Evolutionary conservation across 345 rosid species (phyloP), one percentile per base, ranked within the genome.

Genomic region (Heritiera fomes): DNA sequence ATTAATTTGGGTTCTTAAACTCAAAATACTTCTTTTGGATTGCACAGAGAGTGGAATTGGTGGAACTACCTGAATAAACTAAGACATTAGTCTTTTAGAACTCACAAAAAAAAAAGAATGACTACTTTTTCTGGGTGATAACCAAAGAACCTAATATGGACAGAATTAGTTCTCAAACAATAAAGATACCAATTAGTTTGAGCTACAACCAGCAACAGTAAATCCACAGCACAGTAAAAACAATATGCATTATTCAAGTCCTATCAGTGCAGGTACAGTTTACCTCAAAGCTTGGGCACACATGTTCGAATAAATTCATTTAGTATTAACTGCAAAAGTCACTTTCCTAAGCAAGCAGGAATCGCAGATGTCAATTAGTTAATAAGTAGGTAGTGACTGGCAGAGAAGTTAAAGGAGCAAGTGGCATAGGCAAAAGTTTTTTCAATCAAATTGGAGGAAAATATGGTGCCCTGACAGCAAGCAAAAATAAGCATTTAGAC

Each of bases 401-500:
- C 18, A 49, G 32, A 68, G 63, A 63, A 65, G 49, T 40, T 52
- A 65, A 38, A 15, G 45, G 20, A 52, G 8, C 10, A 71, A 71
- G 79, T 15, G 15, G 17, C 0, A n/a, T 3, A 55, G 6, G 72
- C 30, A 61, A 55, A 74, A 56, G 14, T 9, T 73, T 32, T 60
- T 17, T 49, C 2, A 71, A 65, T 52, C 41, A 69, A 5, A 23
- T 66, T 20, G 17, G 70, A 58, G 68, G 18, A 63, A 18, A 2
- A 8, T 18, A 45, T 8, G 30, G 32, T 55, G 66, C 40, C 40
- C 58, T 66, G 52, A 81, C 32, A 59, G 67, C 60, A 77, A 77
- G 34, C 17, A 67, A 68, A 52, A 79, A 68, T 46, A 7, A 63
- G 60, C 55, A 68, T 74, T 60, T 52, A 20, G 78, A 58, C n/a